A percentile compares a stretch with the other conserved stretches of the same genome.
These are phyloP conservation scores for Fusarium decemcellulare DNA, from an alignment of 2,329 filamentous ascomycete species.

Conservation along the genomic window DNA sequence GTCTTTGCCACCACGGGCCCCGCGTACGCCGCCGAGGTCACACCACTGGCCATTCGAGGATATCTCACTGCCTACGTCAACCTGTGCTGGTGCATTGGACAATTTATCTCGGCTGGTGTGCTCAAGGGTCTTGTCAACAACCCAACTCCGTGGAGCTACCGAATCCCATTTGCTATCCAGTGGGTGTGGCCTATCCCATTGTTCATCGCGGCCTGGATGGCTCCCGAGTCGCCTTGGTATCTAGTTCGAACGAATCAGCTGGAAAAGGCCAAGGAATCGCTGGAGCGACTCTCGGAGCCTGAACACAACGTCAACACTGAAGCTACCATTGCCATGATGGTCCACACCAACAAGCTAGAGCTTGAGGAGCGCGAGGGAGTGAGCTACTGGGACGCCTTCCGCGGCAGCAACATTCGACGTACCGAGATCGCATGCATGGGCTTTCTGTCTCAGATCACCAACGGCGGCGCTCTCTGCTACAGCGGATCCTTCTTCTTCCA, in stretches of 20 bases:
- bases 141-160: constrained; percentile 54
- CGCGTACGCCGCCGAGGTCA: constrained; percentile 60
- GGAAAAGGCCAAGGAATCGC: constrained; percentile 49
- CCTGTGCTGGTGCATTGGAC: constrained; percentile 60
- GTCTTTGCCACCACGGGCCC: constrained; percentile 61
- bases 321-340: constrained; percentile 57
- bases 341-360: constrained; percentile 63
- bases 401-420: constrained; percentile 61
- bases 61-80: constrained; percentile 62
- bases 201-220: constrained; percentile 49
- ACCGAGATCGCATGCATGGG: constrained; percentile 61
- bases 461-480: constrained; percentile 58
- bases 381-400: constrained; percentile 62
- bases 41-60: constrained; percentile 57
- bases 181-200: constrained; percentile 56
- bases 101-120: constrained; percentile 59
- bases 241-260: constrained; percentile 52
- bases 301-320: constrained; percentile 54
- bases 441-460: constrained; percentile 59
- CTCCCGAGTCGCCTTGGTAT: constrained; percentile 57
- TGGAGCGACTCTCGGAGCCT: constrained; percentile 51
- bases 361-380: constrained; percentile 56
- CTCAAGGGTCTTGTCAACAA: constrained; percentile 55
- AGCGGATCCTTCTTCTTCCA: constrained; percentile 63
- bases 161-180: constrained; percentile 58